phyloP scores from a whole-genome alignment of 148 eudicot genomes.

The Euryodendron excelsum region DNA sequence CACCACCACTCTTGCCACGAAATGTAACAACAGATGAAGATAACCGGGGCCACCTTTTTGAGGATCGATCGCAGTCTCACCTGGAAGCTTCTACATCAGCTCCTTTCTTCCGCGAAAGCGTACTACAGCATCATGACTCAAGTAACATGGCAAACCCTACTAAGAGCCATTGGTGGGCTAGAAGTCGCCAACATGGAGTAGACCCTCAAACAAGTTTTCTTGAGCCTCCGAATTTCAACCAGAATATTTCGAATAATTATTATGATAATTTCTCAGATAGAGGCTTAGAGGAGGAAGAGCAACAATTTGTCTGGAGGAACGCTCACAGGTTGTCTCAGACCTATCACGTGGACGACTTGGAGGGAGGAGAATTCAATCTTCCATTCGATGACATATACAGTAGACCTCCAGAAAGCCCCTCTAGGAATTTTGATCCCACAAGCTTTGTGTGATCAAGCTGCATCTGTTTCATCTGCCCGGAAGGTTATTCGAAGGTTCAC shows the following conservation, averaged over 20 bases:
- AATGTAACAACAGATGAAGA: conserved; percentile 26
- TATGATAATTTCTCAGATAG: conserved; percentile 28
- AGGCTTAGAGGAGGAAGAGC: conserved; percentile 39
- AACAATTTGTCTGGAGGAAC: conserved; percentile 43
- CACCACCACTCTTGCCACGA: conserved; percentile 25
- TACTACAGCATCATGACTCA: conserved; percentile 44
- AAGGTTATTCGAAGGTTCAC: not conserved
- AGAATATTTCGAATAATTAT: conserved; percentile 15
- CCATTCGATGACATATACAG: conserved; percentile 71
- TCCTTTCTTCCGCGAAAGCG: conserved; percentile 44
- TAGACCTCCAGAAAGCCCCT: conserved; percentile 32
- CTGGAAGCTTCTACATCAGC: conserved; percentile 72
- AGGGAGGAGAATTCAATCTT: conserved; percentile 52
- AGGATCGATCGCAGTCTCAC: conserved; percentile 39
- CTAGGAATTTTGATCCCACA: conserved; percentile 23
- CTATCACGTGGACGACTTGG: conserved; percentile 42
- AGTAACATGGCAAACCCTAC: conserved; percentile 7
- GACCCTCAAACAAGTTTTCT: conserved; percentile 40
- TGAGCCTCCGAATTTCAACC: conserved; percentile 61
- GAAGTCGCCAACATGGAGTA: conserved; percentile 21
- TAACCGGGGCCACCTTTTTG: conserved; percentile 35
- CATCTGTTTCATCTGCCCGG: too few species aligned
- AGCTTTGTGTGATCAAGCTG: conserved; percentile 23
- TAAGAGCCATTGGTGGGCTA: conserved; percentile 51
- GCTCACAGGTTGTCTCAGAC: conserved; percentile 44